These are phyloP conservation scores for Leptographium procerum DNA, from an alignment of 2,329 filamentous ascomycete species.

Conservation along the genomic window DNA sequence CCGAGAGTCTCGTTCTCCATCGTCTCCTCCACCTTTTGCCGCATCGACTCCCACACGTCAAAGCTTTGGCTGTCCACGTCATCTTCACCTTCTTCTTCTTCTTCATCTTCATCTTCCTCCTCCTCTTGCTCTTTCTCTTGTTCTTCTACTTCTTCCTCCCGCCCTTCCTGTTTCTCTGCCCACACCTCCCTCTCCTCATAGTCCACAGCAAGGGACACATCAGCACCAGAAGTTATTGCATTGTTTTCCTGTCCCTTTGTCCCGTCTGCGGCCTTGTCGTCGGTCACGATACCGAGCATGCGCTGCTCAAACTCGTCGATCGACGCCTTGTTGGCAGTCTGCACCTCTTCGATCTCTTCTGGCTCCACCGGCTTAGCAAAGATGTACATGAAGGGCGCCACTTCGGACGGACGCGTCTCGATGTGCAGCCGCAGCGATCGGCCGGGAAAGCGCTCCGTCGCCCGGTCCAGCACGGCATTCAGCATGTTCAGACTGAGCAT, in stretches of 20 bases:
- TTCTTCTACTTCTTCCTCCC: background rate
- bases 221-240: background rate
- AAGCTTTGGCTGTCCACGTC: slow-evolving; percentile 17
- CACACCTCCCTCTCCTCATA: slow-evolving; percentile 9
- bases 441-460: slow-evolving; percentile 63
- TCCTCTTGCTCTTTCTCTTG: background rate
- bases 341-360: slow-evolving; percentile 61
- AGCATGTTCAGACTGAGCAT: slow-evolving; percentile 66
- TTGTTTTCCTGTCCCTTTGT: background rate
- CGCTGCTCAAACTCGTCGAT: slow-evolving; percentile 58
- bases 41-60: slow-evolving; percentile 42
- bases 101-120: slow-evolving; percentile 8
- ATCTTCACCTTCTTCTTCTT: slow-evolving; percentile 15
- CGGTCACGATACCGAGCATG: slow-evolving; percentile 37
- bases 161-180: background rate
- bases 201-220: slow-evolving; percentile 7
- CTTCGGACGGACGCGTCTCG: slow-evolving; percentile 53
- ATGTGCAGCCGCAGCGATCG: slow-evolving; percentile 70
- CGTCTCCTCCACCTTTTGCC: slow-evolving; percentile 41
- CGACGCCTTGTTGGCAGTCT: slow-evolving; percentile 51
- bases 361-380: slow-evolving; percentile 77
- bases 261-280: background rate
- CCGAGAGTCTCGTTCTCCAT: slow-evolving; percentile 47
- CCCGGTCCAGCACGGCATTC: slow-evolving; percentile 67
- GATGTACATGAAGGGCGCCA: slow-evolving; percentile 65